phyloP scores from a whole-genome alignment of 164 flowering plant genomes.

The Liquidambar formosana region DNA sequence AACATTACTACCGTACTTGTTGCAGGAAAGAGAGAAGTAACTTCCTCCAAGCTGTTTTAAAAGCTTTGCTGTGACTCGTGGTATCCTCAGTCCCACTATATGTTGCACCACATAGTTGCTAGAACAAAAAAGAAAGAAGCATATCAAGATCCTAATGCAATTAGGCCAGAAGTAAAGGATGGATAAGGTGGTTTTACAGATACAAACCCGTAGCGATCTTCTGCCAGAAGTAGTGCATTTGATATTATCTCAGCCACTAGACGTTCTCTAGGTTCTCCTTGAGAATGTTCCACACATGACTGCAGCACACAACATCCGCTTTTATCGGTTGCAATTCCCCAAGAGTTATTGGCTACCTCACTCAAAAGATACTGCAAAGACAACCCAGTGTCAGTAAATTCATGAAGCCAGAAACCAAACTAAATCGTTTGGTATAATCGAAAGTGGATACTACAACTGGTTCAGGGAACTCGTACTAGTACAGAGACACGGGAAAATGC shows the following conservation, averaged over 20 bases:
- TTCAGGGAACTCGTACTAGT: background rate
- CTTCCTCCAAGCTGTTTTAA: conserved; percentile 32
- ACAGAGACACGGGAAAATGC: background rate
- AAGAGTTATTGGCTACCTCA: conserved; percentile 28
- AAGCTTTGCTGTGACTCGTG: conserved; percentile 20
- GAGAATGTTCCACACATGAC: conserved; percentile 23
- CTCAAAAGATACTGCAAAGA: conserved; percentile 35
- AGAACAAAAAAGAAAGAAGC: background rate
- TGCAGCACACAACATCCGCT: conserved; percentile 47
- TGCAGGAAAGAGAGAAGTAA: conserved; percentile 33
- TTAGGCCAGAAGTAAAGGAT: background rate
- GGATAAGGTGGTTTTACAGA: background rate
- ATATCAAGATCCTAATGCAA: background rate
- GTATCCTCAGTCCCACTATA: conserved; percentile 23
- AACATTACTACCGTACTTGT: conserved; percentile 55
- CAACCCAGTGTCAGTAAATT: conserved; percentile 2
- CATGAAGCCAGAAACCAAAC: background rate
- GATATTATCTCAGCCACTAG: conserved; percentile 26
- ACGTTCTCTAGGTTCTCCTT: conserved; percentile 22
- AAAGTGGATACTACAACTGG: background rate
- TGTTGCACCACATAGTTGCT: conserved; percentile 59
- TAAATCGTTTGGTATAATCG: background rate
- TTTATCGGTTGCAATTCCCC: conserved; percentile 34
- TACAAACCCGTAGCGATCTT: conserved; percentile 43
- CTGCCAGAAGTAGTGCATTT: conserved; percentile 31